Base-by-base conservation (phyloP, 345 rosid species). In the Lenwebbia sp. region DNA sequence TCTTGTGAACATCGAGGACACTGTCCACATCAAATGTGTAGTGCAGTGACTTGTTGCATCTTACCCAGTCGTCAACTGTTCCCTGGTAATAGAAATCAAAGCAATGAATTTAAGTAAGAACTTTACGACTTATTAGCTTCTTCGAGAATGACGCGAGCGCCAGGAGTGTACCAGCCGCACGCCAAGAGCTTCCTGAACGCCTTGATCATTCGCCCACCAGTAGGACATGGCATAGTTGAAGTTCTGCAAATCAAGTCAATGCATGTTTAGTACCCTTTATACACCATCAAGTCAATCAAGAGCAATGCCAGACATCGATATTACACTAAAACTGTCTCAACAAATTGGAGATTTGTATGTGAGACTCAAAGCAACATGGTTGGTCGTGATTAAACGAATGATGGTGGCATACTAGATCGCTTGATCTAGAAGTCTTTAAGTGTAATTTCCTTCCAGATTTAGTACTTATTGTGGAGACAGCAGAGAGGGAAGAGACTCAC, bases 161-260 rank as follows among this genome's bases (percentile, higher is more conserved):
- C 21, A 6, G 8, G 25, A 13, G 49, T 33, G 14, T 60, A 90
- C 92, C 88, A 83, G 78, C 44, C 91, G 86, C 74, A 90, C 86
- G 33, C 88, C 89, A 10, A 90, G 84, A 56, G 92, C 90, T 15
- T 62, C 86, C 83, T 89, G 92, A 10, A 90, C 92, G 19, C 53
- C 12, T 21, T 23, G 56, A 78, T 84, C 86, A 3, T 90, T 90
- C 2, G 88, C 88, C 92, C 92, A 89, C 26, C 82, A 22, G 65
- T 88, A 86, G 30, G 91, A 83, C 55, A 89, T 53, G 7, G 84
- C 85, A 53, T 90, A 88, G 53, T 86, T 85, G 83, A 89, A 86
- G 82, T 51, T 88, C 90, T 89, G 90, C 85, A 56, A 22, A 83
- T 2, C 3, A 54, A 41, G 41, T 47, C 49, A 28, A 21, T 33